A percentile compares a stretch with the other conserved stretches of the same genome.
These are phyloP conservation scores for Phytopythium montanum DNA, from an alignment of 352 stramenopile species.

Conservation along the genomic window DNA sequence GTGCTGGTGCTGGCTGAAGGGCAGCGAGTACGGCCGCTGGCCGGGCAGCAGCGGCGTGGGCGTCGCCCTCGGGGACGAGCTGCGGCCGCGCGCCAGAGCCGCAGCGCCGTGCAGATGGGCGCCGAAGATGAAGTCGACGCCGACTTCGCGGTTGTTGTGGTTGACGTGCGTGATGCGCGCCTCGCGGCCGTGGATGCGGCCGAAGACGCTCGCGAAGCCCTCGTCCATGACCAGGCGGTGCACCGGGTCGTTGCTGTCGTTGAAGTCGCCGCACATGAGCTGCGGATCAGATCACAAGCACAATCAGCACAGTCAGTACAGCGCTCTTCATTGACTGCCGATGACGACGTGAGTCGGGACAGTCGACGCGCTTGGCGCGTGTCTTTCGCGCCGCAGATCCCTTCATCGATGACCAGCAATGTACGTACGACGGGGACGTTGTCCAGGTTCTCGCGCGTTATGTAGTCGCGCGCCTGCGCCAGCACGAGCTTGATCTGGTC, in stretches of 20 bases:
- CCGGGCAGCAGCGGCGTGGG: constrained; percentile 1
- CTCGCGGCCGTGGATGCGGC: constrained; percentile 67
- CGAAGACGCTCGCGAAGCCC: constrained; percentile 75
- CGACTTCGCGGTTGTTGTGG: constrained; percentile 86
- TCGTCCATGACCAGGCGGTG: constrained; percentile 71
- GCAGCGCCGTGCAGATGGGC: constrained; percentile 31
- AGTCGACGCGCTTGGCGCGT: not conserved
- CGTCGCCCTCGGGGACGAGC: not conserved
- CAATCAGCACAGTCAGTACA: not conserved
- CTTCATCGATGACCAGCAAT: not conserved
- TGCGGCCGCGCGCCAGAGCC: constrained; percentile 6
- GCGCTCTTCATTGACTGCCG: not conserved
- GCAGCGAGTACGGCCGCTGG: not conserved
- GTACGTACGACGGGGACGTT: constrained; percentile 57
- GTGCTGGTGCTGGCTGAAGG: constrained; percentile 6
- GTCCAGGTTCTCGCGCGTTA: constrained; percentile 52
- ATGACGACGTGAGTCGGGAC: not conserved
- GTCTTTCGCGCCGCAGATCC: constrained; percentile 1
- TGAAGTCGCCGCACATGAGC: constrained; percentile 86
- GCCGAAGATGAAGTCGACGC: constrained; percentile 85
- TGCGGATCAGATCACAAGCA: constrained; percentile 5
- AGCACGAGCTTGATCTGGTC: constrained; percentile 82
- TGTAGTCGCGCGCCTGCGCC: constrained; percentile 62
- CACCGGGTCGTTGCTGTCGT: constrained; percentile 82
- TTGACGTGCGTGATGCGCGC: constrained; percentile 86